Evolutionary conservation across 495 filamentous ascomycete genomes (phyloP).

Genomic region (Darksidea phi): DNA sequence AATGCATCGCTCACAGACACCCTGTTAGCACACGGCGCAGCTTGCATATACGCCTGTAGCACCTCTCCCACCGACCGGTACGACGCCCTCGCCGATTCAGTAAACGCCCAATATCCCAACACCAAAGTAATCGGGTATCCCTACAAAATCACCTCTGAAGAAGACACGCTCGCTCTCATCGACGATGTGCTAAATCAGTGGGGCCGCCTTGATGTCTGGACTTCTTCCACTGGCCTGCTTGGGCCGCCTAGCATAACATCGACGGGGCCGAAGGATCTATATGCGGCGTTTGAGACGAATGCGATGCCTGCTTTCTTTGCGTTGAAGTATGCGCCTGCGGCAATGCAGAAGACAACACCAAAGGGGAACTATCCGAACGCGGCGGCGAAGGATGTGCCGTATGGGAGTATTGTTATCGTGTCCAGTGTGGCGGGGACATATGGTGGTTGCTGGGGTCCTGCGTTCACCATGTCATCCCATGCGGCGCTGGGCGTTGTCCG

Average conservation of each 20-base stretch:
- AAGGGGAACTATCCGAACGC: constrained; percentile 59
- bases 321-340: constrained; percentile 60
- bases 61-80: constrained; percentile 35
- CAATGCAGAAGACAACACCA: constrained; percentile 57
- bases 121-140: constrained; percentile 61
- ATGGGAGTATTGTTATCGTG: constrained; percentile 61
- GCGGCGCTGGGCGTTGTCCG: constrained; percentile 60
- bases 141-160: constrained; percentile 54
- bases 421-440: constrained; percentile 56
- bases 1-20: background rate
- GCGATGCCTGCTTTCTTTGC: constrained; percentile 61
- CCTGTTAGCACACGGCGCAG: constrained; percentile 58
- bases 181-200: constrained; percentile 61
- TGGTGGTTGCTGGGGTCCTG: constrained; percentile 58
- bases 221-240: constrained; percentile 54
- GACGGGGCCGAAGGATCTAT: constrained; percentile 54
- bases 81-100: constrained; percentile 38
- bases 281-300: constrained; percentile 58
- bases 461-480: constrained; percentile 58
- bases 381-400: constrained; percentile 54
- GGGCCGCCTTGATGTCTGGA: constrained; percentile 57
- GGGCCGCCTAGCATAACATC: constrained; percentile 56
- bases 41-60: constrained; percentile 57
- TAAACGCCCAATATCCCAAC: constrained; percentile 49
- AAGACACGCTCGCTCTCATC: constrained; percentile 59